These are phyloP conservation scores for Ceratocystis lukuohia DNA, from an alignment of 2,329 filamentous ascomycete species.

Conservation along the genomic window DNA sequence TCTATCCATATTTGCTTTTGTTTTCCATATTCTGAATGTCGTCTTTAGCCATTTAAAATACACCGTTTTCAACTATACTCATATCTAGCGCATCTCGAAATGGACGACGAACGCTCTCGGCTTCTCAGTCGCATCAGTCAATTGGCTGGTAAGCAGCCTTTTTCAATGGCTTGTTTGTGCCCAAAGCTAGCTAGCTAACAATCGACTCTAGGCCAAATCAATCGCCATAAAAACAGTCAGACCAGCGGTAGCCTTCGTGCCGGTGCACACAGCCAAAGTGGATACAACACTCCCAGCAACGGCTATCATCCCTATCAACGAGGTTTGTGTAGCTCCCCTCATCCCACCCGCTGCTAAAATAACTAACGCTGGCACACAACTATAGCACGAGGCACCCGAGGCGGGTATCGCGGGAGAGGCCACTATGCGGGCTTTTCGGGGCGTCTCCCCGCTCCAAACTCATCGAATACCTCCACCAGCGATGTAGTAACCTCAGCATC, in stretches of 20 bases:
- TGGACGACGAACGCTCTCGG: constrained; percentile 35
- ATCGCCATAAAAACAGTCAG: constrained; percentile 59
- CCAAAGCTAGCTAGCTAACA: constrained; percentile 24
- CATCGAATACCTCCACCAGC: constrained; percentile 23
- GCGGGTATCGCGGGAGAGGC: constrained; percentile 27
- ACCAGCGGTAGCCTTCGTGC: constrained; percentile 24
- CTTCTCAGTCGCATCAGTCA: constrained; percentile 41
- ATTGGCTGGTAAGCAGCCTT: constrained; percentile 31
- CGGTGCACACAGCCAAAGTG: background rate
- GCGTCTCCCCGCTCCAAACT: constrained; percentile 22
- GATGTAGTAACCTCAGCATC: constrained; percentile 24
- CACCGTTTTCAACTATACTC: background rate
- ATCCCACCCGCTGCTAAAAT: background rate
- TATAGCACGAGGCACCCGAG: constrained; percentile 23
- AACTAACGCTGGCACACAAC: background rate
- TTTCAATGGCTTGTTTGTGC: constrained; percentile 9
- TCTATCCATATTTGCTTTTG: background rate
- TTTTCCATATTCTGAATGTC: background rate
- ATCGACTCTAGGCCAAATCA: constrained; percentile 54
- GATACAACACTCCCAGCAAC: background rate
- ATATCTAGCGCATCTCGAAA: constrained; percentile 26
- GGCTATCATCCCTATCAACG: constrained; percentile 25
- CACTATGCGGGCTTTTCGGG: background rate
- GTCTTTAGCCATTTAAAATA: background rate
- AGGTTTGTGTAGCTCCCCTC: constrained; percentile 22